Conservation (phyloP, 2,329 filamentous ascomycete species). For the Nannizziopsis barbatae region DNA sequence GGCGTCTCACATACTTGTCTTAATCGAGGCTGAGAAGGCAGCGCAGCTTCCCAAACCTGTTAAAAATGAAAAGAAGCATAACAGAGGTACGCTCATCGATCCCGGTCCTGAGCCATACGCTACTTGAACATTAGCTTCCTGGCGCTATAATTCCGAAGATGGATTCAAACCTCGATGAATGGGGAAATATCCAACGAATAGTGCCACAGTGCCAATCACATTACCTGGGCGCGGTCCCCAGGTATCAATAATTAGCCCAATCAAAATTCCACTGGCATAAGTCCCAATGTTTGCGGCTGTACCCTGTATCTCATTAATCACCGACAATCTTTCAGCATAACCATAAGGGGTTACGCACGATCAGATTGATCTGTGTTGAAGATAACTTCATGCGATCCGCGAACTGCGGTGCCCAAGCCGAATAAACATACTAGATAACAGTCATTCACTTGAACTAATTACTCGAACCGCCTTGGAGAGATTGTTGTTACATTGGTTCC, state of each 20-base stretch:
- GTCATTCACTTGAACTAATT: slow-evolving; percentile 2
- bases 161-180: slow-evolving; percentile 48
- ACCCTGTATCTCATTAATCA: slow-evolving; percentile 38
- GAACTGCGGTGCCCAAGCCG: slow-evolving; percentile 94
- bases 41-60: slow-evolving; percentile 82
- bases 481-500: slow-evolving; percentile 63
- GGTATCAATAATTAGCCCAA: slow-evolving; percentile 76
- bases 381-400: slow-evolving; percentile 75
- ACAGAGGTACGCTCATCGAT: slow-evolving; percentile 43
- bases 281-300: slow-evolving; percentile 59
- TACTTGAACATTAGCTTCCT: slow-evolving; percentile 26
- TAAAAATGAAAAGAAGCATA: slow-evolving; percentile 77
- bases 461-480: slow-evolving; percentile 6
- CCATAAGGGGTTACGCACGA: slow-evolving; percentile 45
- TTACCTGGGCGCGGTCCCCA: slow-evolving; percentile 71
- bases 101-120: slow-evolving; percentile 61
- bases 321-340: neutral
- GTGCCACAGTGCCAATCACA: slow-evolving; percentile 58
- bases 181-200: slow-evolving; percentile 75
- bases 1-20: slow-evolving; percentile 43
- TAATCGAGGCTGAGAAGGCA: slow-evolving; percentile 81
- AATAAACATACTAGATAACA: slow-evolving; percentile 75
- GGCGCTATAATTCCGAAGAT: neutral
- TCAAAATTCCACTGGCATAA: slow-evolving; percentile 81
- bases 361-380: slow-evolving; percentile 85